These are phyloP conservation scores for Arthrinium phaeospermum DNA, from an alignment of 2,329 filamentous ascomycete species.

Conservation along the genomic window DNA sequence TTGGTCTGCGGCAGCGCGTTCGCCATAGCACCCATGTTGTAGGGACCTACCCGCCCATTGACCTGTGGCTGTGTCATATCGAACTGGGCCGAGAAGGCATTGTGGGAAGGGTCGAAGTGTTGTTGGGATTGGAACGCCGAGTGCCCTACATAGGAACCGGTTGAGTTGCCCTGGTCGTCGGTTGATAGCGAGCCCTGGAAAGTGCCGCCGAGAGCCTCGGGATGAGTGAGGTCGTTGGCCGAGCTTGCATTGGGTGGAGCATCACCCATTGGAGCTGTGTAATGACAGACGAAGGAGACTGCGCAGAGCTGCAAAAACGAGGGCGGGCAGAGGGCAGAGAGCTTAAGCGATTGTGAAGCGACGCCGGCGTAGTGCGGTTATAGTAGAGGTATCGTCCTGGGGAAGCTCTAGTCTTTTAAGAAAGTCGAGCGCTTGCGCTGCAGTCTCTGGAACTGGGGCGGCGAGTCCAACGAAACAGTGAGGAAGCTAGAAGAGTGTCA, in stretches of 20 bases:
- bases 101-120: constrained; percentile 41
- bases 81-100: constrained; percentile 49
- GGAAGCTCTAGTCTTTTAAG: background rate
- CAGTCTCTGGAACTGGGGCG: background rate
- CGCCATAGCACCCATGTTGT: constrained; percentile 54
- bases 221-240: constrained; percentile 27
- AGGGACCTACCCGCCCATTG: constrained; percentile 42
- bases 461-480: background rate
- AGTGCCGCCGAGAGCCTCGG: constrained; percentile 27
- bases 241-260: constrained; percentile 23
- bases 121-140: constrained; percentile 35
- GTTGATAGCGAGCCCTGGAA: constrained; percentile 30
- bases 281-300: background rate
- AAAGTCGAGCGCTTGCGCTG: background rate
- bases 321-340: background rate
- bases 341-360: background rate
- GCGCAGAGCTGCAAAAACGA: background rate
- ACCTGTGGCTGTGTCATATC: constrained; percentile 46
- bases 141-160: background rate
- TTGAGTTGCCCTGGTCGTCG: constrained; percentile 28
- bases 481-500: background rate
- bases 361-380: constrained; percentile 2
- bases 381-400: background rate
- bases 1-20: constrained; percentile 49
- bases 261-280: constrained; percentile 15